phyloP scores from a whole-genome alignment of 192 early-diverging fungal genomes.

The Lobosporangium transversale region DNA sequence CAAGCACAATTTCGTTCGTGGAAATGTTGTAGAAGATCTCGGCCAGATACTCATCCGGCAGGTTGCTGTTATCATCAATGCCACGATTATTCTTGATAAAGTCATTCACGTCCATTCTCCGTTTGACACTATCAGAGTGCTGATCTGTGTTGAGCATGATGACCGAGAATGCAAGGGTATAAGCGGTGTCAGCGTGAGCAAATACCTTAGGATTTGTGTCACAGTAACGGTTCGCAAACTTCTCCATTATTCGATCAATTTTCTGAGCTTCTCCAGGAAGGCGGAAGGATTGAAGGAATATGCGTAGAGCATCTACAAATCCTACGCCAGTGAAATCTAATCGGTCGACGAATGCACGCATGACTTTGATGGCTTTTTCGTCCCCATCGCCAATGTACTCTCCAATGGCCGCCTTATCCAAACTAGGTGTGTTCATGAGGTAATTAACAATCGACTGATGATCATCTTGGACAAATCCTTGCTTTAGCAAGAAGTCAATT shows the following conservation, averaged over 20 bases:
- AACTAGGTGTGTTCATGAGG: conserved; percentile 75
- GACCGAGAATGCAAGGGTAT: conserved; percentile 91
- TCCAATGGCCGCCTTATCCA: conserved; percentile 90
- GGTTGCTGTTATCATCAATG: conserved; percentile 89
- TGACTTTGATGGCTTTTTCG: conserved; percentile 88
- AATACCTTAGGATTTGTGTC: conserved; percentile 85
- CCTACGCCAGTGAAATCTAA: conserved; percentile 78
- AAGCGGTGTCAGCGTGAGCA: conserved; percentile 92
- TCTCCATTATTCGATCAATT: conserved; percentile 96
- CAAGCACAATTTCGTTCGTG: conserved; percentile 89
- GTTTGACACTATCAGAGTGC: conserved; percentile 86
- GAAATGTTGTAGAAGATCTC: conserved; percentile 87
- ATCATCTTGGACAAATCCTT: conserved; percentile 77
- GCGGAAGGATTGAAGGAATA: conserved; percentile 89
- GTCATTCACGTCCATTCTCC: conserved; percentile 86
- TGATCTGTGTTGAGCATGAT: conserved; percentile 96
- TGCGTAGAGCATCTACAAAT: conserved; percentile 86
- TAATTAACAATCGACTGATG: conserved; percentile 81
- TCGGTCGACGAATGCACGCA: conserved; percentile 94
- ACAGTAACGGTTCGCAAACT: conserved; percentile 93
- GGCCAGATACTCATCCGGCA: conserved; percentile 77
- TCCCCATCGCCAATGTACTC: conserved; percentile 94
- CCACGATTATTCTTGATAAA: conserved; percentile 95
- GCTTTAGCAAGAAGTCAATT: conserved; percentile 79
- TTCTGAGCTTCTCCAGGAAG: conserved; percentile 95